These are phyloP conservation scores for Fusarium musae DNA, from an alignment of 2,329 filamentous ascomycete genomes.

Conservation along the genomic window DNA sequence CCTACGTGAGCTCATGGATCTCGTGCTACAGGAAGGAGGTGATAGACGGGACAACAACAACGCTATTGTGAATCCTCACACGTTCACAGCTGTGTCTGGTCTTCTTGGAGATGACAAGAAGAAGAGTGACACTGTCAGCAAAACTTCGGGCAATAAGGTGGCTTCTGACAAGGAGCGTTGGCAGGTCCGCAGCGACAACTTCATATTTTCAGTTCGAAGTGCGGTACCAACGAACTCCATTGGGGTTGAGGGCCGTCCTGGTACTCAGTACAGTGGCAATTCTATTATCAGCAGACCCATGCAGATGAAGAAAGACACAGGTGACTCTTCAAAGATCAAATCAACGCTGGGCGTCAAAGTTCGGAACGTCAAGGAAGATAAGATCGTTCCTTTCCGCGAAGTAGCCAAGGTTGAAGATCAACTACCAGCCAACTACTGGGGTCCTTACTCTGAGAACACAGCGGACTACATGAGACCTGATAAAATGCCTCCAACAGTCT, in stretches of 20 bases:
- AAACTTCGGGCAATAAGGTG: accelerated
- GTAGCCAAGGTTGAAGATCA: not conserved
- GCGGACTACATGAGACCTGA: not conserved
- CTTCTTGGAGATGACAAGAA: not conserved
- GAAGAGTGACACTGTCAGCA: not conserved
- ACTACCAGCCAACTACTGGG: not conserved
- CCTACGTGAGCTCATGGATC: not conserved
- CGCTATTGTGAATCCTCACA: no score
- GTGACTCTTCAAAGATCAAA: not conserved
- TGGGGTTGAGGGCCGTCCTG: not conserved
- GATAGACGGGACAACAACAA: no score
- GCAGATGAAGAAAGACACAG: not conserved
- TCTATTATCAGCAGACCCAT: not conserved
- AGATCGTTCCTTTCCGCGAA: not conserved
- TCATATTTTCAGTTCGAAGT: not conserved
- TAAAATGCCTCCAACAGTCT: not conserved
- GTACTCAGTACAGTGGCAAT: accelerated
- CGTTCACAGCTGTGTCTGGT: not conserved
- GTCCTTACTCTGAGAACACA: not conserved
- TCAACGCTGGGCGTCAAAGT: not conserved
- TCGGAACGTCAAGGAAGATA: accelerated
- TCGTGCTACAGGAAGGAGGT: not conserved
- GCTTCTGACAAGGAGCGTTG: accelerated
- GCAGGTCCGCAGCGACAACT: not conserved
- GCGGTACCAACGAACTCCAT: accelerated